Evolutionary conservation across 257 asterid genomes (phyloP).

Genomic region (Nicotiana paniculata): DNA sequence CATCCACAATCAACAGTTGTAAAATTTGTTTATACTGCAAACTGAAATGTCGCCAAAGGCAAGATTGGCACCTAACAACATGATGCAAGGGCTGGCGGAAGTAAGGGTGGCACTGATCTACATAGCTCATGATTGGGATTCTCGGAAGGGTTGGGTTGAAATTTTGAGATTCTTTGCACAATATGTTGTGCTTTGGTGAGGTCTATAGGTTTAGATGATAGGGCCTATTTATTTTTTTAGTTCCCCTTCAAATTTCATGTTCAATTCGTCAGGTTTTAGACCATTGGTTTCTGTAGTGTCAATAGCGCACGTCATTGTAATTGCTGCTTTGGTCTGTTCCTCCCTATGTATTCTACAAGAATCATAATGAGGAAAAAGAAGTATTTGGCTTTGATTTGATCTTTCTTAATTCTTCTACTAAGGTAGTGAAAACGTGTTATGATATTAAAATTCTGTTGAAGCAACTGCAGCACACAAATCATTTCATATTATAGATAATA

Average conservation of each 20-base stretch:
- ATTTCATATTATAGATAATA: neutral
- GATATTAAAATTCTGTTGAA: neutral
- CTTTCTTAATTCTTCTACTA: neutral
- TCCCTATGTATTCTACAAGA: constrained; percentile 22
- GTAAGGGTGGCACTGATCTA: constrained; percentile 18
- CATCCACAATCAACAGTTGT: constrained; percentile 17
- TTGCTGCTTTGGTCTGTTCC: constrained; percentile 21
- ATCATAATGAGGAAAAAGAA: neutral
- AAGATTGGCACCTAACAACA: constrained; percentile 16
- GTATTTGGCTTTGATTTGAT: neutral
- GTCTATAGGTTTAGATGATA: constrained; percentile 10
- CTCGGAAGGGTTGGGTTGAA: constrained; percentile 23
- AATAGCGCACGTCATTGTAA: constrained; percentile 21
- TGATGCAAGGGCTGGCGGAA: constrained; percentile 51
- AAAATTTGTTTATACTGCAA: constrained; percentile 30
- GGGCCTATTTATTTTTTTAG: constrained; percentile 6
- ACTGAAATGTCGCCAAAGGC: constrained; percentile 15
- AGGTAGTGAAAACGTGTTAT: neutral
- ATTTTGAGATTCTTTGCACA: constrained; percentile 57
- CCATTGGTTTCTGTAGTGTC: constrained; percentile 31
- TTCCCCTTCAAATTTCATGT: neutral
- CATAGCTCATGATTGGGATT: constrained; percentile 20
- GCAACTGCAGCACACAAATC: neutral
- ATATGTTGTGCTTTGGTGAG: constrained; percentile 34
- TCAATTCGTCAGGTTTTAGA: constrained; percentile 25